Evolutionary conservation across 345 rosid genomes (phyloP), one percentile per base, ranked within the genome.

Genomic region (Lepidium aucheri): DNA sequence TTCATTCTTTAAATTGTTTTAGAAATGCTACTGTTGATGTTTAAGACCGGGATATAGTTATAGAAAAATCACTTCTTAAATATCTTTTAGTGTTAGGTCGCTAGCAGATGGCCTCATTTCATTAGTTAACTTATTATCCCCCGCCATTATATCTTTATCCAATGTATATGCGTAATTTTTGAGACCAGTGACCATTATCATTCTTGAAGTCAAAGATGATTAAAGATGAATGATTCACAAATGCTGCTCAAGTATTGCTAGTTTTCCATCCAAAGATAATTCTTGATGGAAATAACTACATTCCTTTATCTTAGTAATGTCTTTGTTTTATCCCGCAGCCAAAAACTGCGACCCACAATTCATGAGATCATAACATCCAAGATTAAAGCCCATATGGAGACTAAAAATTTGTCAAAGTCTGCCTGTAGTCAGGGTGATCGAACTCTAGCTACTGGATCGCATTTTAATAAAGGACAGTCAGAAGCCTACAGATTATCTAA

Each of bases 281-380:
- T 12, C 42, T 63, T 51, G 18, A 53, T 64, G 22, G 56, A 15
- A 9, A 24, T 34, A 13, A 22, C 41, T 49, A 42, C 53, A 12
- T 65, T 65, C 39, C 5, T 2, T n/a, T 26, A 33, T 53, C 14
- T 49, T 67, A 67, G 53, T 54, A 58, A 41, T 63, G 60, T 36
- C 63, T 49, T 63, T 64, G 69, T 78, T 44, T 72, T 67, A 35
- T 81, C 57, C 68, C 67, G 77, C 89, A 94, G 99, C 83, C 96
- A 90, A 69, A 83, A 89, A 63, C 72, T 94, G 83, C 89, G 99
- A 33, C 93, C 97, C 32, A 90, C 99, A 34, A 74, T 90, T 77
- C 99, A 94, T 77, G 99, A 91, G 70, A 88, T 90, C 69, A 87
- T 94, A 60, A 82, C 89, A 72, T 75, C 89, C 72, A 90, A 85